phyloP scores from a whole-genome alignment of 2,329 filamentous ascomycete species.

The Fusarium bulbicola region DNA sequence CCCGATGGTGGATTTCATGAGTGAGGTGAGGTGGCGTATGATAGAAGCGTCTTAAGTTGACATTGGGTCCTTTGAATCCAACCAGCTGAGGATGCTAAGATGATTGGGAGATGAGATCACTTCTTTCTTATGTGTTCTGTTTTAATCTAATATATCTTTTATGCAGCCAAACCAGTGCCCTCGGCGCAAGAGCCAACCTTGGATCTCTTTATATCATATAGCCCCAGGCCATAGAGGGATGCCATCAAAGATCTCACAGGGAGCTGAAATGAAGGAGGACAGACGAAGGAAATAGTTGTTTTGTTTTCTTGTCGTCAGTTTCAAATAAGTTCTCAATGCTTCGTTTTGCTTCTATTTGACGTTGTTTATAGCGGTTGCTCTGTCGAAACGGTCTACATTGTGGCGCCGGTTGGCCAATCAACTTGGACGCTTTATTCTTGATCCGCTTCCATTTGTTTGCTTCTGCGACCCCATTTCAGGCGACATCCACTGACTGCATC shows the following conservation, averaged over 20 bases:
- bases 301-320: neutral
- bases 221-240: neutral
- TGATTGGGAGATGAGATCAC: neutral
- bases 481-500: too few species aligned
- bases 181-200: neutral
- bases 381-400: neutral
- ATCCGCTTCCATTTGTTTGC: neutral
- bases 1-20: neutral
- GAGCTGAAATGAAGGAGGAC: too few species aligned
- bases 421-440: neutral
- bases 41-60: neutral
- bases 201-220: neutral
- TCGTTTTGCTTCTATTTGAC: neutral
- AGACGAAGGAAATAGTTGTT: neutral
- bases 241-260: neutral
- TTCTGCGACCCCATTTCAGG: neutral
- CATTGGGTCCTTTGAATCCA: too few species aligned
- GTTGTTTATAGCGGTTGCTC: neutral
- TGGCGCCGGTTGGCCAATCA: neutral
- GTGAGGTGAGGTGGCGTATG: neutral
- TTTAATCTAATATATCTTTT: neutral
- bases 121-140: neutral
- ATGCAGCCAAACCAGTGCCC: neutral
- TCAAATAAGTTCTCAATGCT: neutral
- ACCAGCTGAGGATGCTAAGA: neutral